A percentile compares a stretch with the other conserved stretches of the same genome.
Evolutionary conservation across 1,284 basidiomycete species (phyloP).

Genomic region (Lentinus polychrous): DNA sequence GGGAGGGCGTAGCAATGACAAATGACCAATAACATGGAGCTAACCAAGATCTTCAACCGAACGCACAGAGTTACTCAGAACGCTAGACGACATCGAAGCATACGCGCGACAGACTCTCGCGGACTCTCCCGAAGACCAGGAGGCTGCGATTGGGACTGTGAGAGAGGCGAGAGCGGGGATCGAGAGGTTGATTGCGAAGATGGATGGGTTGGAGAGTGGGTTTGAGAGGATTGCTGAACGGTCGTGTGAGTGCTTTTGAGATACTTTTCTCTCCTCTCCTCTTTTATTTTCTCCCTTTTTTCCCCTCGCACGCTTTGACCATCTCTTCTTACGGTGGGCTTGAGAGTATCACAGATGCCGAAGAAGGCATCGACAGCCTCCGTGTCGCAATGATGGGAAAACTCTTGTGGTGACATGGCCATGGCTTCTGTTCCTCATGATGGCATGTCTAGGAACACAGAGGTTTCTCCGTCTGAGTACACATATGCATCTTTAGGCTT

Average conservation of each 20-base stretch:
- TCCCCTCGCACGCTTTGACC: too few relatives aligned
- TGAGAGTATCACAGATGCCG: too few relatives aligned
- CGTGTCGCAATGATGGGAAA: too few relatives aligned
- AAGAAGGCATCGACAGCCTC: too few relatives aligned
- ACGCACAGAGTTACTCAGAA: background rate
- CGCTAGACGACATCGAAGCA: slow-evolving; percentile 51
- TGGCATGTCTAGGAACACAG: too few relatives aligned
- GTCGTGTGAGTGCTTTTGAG: slow-evolving; percentile 53
- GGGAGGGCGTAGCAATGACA: too few relatives aligned
- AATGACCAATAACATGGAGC: too few relatives aligned
- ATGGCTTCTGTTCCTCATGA: background rate
- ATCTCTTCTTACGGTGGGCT: too few relatives aligned
- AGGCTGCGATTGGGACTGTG: slow-evolving; percentile 47
- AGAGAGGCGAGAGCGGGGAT: slow-evolving; percentile 53
- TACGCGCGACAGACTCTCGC: slow-evolving; percentile 14
- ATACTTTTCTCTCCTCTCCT: slow-evolving; percentile 13
- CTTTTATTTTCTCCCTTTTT: background rate
- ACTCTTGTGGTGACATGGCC: too few relatives aligned
- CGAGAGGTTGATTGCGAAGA: slow-evolving; percentile 63
- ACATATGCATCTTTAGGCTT: background rate
- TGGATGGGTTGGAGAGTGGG: slow-evolving; percentile 69
- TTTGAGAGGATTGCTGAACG: slow-evolving; percentile 79
- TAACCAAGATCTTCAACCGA: too few relatives aligned
- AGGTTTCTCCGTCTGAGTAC: too few relatives aligned
- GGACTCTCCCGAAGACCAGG: background rate